Base-by-base conservation (phyloP, 805 yeast genomes). In the Saturnispora zaruensis region DNA sequence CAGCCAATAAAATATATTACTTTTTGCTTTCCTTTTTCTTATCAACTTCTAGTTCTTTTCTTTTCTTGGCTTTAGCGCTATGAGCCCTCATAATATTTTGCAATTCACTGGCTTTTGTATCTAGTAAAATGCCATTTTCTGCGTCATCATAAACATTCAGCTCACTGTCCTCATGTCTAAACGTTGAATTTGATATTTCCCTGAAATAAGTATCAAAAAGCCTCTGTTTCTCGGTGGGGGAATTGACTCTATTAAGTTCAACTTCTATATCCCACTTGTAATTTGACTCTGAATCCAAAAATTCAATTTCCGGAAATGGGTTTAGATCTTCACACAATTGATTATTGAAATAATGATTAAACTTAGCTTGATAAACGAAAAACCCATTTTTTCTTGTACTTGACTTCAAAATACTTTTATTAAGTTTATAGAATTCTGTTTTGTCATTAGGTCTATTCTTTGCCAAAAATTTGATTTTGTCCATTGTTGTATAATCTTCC, bases 281-380 rank as follows among this genome's bases (percentile, higher is more conserved):
- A 1, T 48, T 32, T 2, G 50, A 20, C 8, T 46, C 30, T 3
- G 52, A 21, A 24, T 61, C 59, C 4, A 65, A n/a, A 20, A 63
- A 54, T 1, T 55, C 59, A 14, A 63, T 16, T 1, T 65, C 53
- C 16, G 70, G 70, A 1, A 63, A 58, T 21, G 70, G 69, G 44
- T 62, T 55, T n/a, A 37, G 45, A 7, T 42, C 52, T 5, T 50
- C 44, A 11, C 52, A 55, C 14, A 45, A 55, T n/a, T 59, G 48
- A n/a, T 66, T 72, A 44, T 70, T 63, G 49, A 71, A 66, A 24
- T 51, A 56, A 55, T 73, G 74, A 8, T 63, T 58, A 0, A 70
- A 64, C 5, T 53, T 55, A 8, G 76, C 53, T 38, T 66, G 64
- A 55, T 69, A 73, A 13, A 78, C 78, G 43, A 67, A 55, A 23